phyloP scores from a whole-genome alignment of 495 filamentous ascomycete genomes.

The Penicillium soppii region DNA sequence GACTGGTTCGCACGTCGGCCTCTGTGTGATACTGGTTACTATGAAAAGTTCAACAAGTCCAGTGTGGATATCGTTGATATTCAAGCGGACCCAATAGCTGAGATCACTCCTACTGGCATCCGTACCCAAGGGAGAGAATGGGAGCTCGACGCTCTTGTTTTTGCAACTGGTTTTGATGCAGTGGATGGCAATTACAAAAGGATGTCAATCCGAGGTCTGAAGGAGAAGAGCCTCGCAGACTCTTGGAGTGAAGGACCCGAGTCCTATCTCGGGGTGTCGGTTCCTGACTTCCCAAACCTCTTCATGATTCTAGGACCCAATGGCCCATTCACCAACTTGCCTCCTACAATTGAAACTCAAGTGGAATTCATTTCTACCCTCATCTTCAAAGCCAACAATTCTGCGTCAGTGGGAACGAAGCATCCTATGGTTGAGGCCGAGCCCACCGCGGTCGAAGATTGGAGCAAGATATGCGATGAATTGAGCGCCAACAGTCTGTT shows the following conservation, averaged over 20 bases:
- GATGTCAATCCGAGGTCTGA: conserved; percentile 24
- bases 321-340: conserved; percentile 45
- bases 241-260: conserved; percentile 41
- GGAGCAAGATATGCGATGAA: conserved; percentile 36
- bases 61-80: conserved; percentile 20
- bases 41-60: conserved; percentile 24
- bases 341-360: conserved; percentile 43
- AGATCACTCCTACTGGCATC: conserved; percentile 46
- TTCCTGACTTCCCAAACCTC: conserved; percentile 36
- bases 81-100: conserved; percentile 31
- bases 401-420: too few relatives aligned
- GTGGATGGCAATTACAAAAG: conserved; percentile 42
- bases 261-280: conserved; percentile 43
- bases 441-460: conserved; percentile 41
- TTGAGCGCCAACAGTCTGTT: conserved; percentile 41
- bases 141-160: conserved; percentile 48
- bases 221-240: conserved; percentile 34
- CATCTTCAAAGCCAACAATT: neutral
- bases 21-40: conserved; percentile 24
- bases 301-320: conserved; percentile 47
- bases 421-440: conserved; percentile 32
- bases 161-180: conserved; percentile 56
- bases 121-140: conserved; percentile 32
- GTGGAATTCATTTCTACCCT: neutral
- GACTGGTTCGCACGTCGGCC: conserved; percentile 18